Conservation (phyloP, 164 flowering plant genomes). For the Magnolia sinica region DNA sequence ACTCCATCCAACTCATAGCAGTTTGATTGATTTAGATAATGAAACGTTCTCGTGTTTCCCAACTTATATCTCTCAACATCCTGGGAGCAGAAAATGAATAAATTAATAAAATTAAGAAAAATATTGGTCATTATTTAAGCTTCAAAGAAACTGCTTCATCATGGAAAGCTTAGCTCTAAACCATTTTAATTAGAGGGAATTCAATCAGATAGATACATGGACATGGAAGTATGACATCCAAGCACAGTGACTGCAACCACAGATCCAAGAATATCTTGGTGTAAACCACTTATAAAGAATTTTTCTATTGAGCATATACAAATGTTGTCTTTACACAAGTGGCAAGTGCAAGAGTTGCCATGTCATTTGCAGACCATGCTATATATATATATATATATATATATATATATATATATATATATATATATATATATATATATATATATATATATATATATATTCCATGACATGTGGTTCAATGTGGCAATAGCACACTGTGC, state of each 20-base stretch:
- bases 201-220: not conserved
- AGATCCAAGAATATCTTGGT: not conserved
- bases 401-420: no score
- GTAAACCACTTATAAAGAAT: not conserved
- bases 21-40: constrained; percentile 81
- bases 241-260: not conserved
- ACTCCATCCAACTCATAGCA: constrained; percentile 72
- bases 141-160: not conserved
- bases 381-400: no score
- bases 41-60: constrained; percentile 69
- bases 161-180: not conserved
- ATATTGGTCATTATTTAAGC: not conserved
- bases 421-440: no score
- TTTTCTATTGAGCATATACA: not conserved
- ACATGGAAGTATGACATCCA: not conserved
- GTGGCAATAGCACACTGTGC: no score
- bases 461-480: no score
- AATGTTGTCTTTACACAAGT: not conserved
- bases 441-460: no score
- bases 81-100: constrained; percentile 26
- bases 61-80: constrained; percentile 63
- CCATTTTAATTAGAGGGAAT: not conserved
- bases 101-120: not conserved
- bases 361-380: not conserved
- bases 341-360: not conserved